Evolutionary conservation across 148 eudicot genomes (phyloP), one percentile per base, ranked within the genome.

Genomic region (Diospyros kaki): DNA sequence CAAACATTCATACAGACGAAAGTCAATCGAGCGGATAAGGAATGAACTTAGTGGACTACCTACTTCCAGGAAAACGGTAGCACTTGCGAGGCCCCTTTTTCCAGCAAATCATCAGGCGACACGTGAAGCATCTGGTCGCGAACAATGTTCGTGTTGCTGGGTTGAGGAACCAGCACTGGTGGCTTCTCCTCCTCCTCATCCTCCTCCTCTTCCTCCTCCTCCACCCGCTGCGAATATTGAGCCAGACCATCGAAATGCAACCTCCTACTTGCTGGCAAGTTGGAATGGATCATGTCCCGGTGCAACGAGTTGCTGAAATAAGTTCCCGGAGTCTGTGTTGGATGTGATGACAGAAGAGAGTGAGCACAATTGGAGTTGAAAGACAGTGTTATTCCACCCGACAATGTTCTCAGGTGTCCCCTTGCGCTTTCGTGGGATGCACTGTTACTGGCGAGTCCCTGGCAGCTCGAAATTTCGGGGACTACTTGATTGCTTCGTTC

Each of bases 311-410:
- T 64, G 62, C 67, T 74, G 18, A 77, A 52, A 15, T 71, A 68
- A 38, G 71, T 61, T 50, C 11, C 65, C 3, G 12, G 62, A 9
- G 78, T 48, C 6, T 79, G 79, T 11, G 71, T 59, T 39, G 73
- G 51, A n/a, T 71, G 59, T 17, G 76, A 73, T 87, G 90, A 87
- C 90, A 87, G 90, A 87, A 87, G 90, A 87, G 87, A 87, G 90
- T 71, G 90, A 87, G 83, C 90, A 82, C 81, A 74, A 58, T 75
- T 76, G 54, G 81, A 79, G 65, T 63, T 60, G 54, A 68, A 53
- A 64, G 64, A 78, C 14, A 52, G 66, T 2, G 70, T 58, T 71
- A 72, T 15, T 68, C 68, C 58, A 51, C 80, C 74, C n/a, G 56
- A 65, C 53, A 75, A 73, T 44, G 41, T 66, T 45, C 71, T 73